phyloP scores from a whole-genome alignment of 2,329 filamentous ascomycete genomes.

The Tympanopsis confertula region DNA sequence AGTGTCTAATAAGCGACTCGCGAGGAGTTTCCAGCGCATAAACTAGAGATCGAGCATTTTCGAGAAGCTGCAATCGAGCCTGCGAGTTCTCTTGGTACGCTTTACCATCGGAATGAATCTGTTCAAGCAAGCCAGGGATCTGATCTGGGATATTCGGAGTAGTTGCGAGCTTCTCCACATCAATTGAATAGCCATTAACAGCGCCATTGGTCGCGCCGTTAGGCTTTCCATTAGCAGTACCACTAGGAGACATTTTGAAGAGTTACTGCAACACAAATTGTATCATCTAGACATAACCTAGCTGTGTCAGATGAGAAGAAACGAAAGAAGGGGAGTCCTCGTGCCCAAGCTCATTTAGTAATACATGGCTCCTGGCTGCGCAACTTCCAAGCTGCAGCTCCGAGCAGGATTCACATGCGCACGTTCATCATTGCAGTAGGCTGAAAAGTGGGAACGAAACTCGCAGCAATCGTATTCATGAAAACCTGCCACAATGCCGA shows the following conservation, averaged over 20 bases:
- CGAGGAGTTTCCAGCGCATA: slow-evolving; percentile 14
- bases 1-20: slow-evolving; percentile 13
- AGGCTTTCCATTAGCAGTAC: not conserved
- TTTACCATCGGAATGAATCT: not conserved
- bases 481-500: too few species aligned
- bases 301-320: too few species aligned
- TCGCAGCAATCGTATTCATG: too few species aligned
- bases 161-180: not conserved
- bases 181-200: not conserved
- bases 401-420: too few species aligned
- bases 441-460: too few species aligned
- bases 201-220: not conserved
- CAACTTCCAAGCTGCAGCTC: too few species aligned
- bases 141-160: not conserved
- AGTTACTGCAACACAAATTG: too few species aligned
- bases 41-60: slow-evolving; percentile 12
- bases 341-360: not conserved
- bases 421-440: too few species aligned
- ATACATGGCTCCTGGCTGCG: too few species aligned
- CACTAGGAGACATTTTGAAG: too few species aligned
- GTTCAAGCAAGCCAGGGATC: not conserved
- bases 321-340: not conserved
- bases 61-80: slow-evolving; percentile 10
- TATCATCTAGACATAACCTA: too few species aligned
- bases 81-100: not conserved